Conservation (phyloP, 2,329 filamentous ascomycete genomes). For the Proliferodiscus dingleyae region DNA sequence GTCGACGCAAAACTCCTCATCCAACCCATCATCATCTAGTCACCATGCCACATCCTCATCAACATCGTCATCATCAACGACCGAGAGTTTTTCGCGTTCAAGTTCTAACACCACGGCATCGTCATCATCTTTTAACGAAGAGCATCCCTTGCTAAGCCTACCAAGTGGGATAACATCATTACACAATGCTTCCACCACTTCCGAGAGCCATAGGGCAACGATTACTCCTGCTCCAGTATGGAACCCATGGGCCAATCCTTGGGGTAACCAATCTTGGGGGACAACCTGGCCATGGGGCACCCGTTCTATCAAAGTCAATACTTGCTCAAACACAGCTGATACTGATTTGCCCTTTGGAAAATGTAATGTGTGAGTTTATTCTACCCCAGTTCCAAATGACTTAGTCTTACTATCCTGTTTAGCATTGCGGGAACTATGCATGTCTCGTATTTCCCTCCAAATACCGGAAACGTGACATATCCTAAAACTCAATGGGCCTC, state of each 20-base stretch:
- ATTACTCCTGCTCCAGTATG: background rate
- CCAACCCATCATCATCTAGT: background rate
- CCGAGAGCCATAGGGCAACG: background rate
- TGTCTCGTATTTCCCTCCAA: constrained; percentile 17
- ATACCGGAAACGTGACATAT: constrained; percentile 11
- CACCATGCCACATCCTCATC: background rate
- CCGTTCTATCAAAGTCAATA: background rate
- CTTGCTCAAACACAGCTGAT: background rate
- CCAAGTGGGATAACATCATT: background rate
- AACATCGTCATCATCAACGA: background rate
- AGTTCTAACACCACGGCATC: background rate
- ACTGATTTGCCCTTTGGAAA: background rate
- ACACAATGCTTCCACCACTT: background rate
- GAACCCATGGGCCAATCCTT: background rate
- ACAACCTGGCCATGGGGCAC: background rate
- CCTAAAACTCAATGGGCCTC: constrained; percentile 13
- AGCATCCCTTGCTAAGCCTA: background rate
- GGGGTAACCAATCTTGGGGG: background rate
- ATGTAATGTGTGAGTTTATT: constrained; percentile 8
- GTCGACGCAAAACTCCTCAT: background rate
- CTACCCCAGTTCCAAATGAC: background rate
- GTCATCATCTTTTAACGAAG: background rate
- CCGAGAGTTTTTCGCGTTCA: background rate
- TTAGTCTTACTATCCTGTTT: background rate
- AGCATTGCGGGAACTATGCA: constrained; percentile 18